Percentiles rank a stretch among this genome's conserved stretches.
Conservation (phyloP, 495 filamentous ascomycete species). For the Astrothelium macrocarpum region DNA sequence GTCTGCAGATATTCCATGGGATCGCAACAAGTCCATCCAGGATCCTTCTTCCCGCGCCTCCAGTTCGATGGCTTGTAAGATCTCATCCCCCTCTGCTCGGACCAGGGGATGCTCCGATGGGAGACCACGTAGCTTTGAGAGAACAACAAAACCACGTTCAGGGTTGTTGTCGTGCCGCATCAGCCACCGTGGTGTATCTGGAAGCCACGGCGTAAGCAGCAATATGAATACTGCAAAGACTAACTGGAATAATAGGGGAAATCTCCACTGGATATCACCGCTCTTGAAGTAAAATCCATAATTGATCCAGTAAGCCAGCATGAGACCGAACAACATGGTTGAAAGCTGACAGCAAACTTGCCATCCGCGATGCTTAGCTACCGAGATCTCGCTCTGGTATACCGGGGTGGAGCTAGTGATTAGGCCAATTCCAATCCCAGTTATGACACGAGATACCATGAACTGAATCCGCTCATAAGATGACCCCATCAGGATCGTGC, state of each 20-base stretch:
- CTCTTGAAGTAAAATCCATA: conserved; percentile 12
- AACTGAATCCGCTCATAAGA: conserved; percentile 7
- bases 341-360: conserved; percentile 27
- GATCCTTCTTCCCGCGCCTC: conserved; percentile 19
- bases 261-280: conserved; percentile 7
- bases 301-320: conserved; percentile 32
- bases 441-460: conserved; percentile 11
- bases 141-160: conserved; percentile 1
- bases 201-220: conserved; percentile 22
- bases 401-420: conserved; percentile 30
- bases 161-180: conserved; percentile 19
- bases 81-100: conserved; percentile 6
- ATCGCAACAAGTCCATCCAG: conserved; percentile 22
- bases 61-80: conserved; percentile 9
- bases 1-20: conserved; percentile 23
- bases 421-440: conserved; percentile 26
- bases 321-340: conserved; percentile 26
- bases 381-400: conserved; percentile 29
- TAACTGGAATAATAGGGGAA: conserved; percentile 10
- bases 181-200: conserved; percentile 32
- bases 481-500: conserved; percentile 10
- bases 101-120: conserved; percentile 2
- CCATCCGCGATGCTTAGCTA: conserved; percentile 25
- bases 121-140: conserved; percentile 3
- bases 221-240: conserved; percentile 25